Evolutionary conservation across 129 eudicot genomes (phyloP), one percentile per base, ranked within the genome.

Genomic region (Ambrosia trifida): DNA sequence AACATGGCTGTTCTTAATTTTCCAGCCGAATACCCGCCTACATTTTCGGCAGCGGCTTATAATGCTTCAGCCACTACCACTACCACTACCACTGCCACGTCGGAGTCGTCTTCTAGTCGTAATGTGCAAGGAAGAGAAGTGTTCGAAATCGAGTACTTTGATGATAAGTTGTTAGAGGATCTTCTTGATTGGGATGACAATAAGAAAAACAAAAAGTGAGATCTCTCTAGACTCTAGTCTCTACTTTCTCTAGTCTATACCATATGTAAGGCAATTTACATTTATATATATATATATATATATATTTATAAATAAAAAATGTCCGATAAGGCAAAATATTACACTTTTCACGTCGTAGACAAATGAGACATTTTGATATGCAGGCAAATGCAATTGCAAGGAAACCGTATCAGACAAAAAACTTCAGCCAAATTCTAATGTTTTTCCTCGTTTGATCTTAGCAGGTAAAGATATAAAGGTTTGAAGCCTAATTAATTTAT

Each of bases 91-190:
- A 18, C 72, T 3, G 1, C 44, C 9, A 16, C 43, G 13, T 33
- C 50, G 0, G 67, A 41, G 46, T 28, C 73, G 3, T 43, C 82
- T 41, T 71, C 82, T 47, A 47, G 18, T 0, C 60, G 66, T 5
- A 16, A 32, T 57, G 49, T 19, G 6, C 73, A 73, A 24, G 62
- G 59, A 85, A 60, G 65, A 5, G 82, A 86, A 45, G 86, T 86
- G 16, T 46, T 86, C 44, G 91, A 83, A 45, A 78, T 86, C 11
- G 91, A 86, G 33, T 86, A 44, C 17, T 68, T 80, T 68, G 91
- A 86, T 78, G 84, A 86, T 52, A 73, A 78, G 72, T 13, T 74
- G 58, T 24, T 86, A 68, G 91, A 86, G 72, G 91, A 86, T 61
- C 83, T 86, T 35, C 88, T 86, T 32, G 85, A 80, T 51, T 53